Base-by-base conservation (phyloP, 75 land plant species). In the Picea glauca region DNA sequence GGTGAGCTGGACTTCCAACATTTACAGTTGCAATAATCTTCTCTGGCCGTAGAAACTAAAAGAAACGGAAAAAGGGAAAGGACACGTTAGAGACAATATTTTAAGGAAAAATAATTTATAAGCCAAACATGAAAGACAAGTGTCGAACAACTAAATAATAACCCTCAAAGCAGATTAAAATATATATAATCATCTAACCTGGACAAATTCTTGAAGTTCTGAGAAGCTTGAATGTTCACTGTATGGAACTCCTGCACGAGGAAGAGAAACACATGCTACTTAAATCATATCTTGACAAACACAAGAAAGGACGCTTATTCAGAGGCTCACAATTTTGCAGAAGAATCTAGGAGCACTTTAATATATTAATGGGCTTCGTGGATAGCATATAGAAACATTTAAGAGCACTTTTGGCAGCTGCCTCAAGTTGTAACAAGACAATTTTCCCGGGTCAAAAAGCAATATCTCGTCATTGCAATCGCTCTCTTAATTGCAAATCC, bases 21-120 rank as follows among this genome's bases (percentile, higher is more conserved):
- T 93, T 90, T 58, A 93, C 95, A 40, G 93, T 93, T 9, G 95
- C 85, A 59, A 93, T 90, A 26, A 93, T 88, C 86, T 87, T 93
- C 23, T 81, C 78, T 21, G 95, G 91, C 66, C 78, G 84, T 60
- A 93, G 38, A 74, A 93, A 93, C 93, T 88, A 76, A 12, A 3
- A 38, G 75, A 73, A 0, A 31, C 17, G 17, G 11, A 56, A 35
- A n/a, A 60, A 43, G 8, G 21, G 74, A 58, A 23, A 79, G 18
- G 46, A 58, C 20, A 76, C 33, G 13, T 46, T 4, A 67, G 7
- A 6, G 33, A 21, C 33, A 62, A 4, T 40, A 3, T 63, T 7
- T 40, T 26, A 15, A 21, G 40, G 9, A 7, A 35, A 38, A 18
- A 40, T 63, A 78, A 35, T 15, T 15, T n/a, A 70, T 65, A 21